phyloP scores from a whole-genome alignment of 2,329 filamentous ascomycete species.

The Fusarium haematococcum region DNA sequence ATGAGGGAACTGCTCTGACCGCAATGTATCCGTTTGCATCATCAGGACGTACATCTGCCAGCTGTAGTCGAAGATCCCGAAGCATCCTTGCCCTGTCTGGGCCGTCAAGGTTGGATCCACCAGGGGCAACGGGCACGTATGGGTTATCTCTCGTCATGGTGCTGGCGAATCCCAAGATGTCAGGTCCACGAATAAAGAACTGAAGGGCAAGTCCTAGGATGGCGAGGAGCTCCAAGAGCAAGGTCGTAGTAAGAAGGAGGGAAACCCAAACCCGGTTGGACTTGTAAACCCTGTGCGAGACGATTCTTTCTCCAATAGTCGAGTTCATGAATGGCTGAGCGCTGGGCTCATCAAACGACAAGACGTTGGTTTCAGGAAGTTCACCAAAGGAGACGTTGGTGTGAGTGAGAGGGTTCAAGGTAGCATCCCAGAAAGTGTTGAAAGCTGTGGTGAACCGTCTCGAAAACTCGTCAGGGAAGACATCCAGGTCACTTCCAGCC shows the following conservation, averaged over 20 bases:
- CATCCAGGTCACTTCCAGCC: background rate
- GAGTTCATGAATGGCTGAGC: slow-evolving; percentile 2
- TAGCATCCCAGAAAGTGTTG: slow-evolving; percentile 5
- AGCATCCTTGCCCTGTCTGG: background rate
- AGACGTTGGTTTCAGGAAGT: background rate
- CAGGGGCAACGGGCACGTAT: background rate
- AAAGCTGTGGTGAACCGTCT: slow-evolving; percentile 2
- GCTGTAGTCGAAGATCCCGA: background rate
- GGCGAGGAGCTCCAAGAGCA: background rate
- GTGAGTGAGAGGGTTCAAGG: background rate
- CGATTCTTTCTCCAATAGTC: background rate
- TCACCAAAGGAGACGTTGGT: background rate
- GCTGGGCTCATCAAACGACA: background rate
- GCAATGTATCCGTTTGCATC: background rate
- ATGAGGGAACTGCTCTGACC: background rate
- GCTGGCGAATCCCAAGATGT: background rate
- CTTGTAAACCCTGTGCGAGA: background rate
- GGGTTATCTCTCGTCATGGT: background rate
- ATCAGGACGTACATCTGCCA: background rate
- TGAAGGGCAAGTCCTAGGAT: background rate
- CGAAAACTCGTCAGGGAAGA: background rate
- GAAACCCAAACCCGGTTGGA: background rate
- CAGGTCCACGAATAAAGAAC: background rate
- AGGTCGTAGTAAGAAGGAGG: background rate
- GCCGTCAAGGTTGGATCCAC: background rate